Conservation (phyloP, 768 basidiomycete genomes). For the Solioccasus polychromus region DNA sequence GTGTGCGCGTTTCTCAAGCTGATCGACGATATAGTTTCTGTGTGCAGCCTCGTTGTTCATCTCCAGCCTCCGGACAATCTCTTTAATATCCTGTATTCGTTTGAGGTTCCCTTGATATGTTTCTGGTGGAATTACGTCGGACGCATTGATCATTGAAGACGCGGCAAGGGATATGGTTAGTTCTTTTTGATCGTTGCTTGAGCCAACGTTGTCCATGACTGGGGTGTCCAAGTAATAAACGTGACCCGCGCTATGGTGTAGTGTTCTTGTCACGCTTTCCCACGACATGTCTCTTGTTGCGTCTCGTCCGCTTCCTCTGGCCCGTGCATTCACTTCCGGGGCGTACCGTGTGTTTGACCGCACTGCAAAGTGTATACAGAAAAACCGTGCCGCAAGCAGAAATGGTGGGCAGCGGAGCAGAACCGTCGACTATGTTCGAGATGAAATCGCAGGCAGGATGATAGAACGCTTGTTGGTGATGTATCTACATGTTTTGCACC, state of each 20-base stretch:
- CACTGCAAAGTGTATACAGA: slow-evolving; percentile 70
- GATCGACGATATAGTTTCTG: slow-evolving; percentile 31
- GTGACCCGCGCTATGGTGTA: slow-evolving; percentile 13
- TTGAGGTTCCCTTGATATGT: slow-evolving; percentile 23
- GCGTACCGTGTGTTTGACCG: slow-evolving; percentile 88
- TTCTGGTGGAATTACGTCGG: slow-evolving; percentile 18
- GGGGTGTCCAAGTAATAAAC: background rate
- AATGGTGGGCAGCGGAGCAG: slow-evolving; percentile 60
- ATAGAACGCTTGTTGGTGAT: slow-evolving; percentile 84
- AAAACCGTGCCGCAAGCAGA: slow-evolving; percentile 63
- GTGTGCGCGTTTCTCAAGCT: slow-evolving; percentile 35
- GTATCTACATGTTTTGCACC: slow-evolving; percentile 6
- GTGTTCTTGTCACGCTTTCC: slow-evolving; percentile 15
- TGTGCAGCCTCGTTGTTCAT: slow-evolving; percentile 41
- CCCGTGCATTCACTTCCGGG: slow-evolving; percentile 48
- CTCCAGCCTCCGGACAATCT: slow-evolving; percentile 29
- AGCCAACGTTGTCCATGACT: slow-evolving; percentile 17
- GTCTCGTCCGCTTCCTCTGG: slow-evolving; percentile 7
- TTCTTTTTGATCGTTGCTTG: slow-evolving; percentile 4
- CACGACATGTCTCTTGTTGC: slow-evolving; percentile 16
- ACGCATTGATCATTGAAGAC: slow-evolving; percentile 23
- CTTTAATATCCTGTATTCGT: slow-evolving; percentile 31
- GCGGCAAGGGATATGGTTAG: slow-evolving; percentile 18
- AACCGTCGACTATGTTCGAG: slow-evolving; percentile 86
- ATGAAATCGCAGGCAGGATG: slow-evolving; percentile 88